phyloP scores from a whole-genome alignment of 257 asterid species.

The Solanum pimpinellifolium region DNA sequence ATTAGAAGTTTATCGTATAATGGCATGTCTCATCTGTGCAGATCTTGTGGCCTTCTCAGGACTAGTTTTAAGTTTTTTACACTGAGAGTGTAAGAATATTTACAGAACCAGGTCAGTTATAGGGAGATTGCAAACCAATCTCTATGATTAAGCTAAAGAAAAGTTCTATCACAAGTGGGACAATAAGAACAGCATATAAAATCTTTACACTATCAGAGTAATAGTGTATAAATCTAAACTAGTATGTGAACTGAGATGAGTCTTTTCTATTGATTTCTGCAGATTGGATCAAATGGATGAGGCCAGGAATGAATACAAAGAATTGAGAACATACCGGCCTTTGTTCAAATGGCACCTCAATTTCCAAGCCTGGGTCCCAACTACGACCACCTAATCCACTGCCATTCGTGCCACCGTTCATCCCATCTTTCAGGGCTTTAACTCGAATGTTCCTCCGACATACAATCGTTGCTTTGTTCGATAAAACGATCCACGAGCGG shows the following conservation, averaged over 20 bases:
- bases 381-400: conserved; percentile 53
- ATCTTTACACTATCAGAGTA: neutral
- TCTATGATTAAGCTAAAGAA: neutral
- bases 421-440: conserved; percentile 66
- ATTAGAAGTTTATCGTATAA: neutral
- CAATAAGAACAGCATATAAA: neutral
- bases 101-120: neutral
- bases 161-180: neutral
- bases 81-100: neutral
- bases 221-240: neutral
- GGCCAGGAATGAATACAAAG: neutral
- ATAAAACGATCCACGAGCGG: conserved; percentile 21
- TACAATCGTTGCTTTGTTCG: conserved; percentile 7
- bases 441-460: conserved; percentile 17
- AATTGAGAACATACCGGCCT: conserved; percentile 52
- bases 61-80: neutral
- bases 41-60: neutral
- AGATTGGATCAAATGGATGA: neutral
- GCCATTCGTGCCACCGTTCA: conserved; percentile 24
- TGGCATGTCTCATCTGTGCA: neutral
- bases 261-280: neutral
- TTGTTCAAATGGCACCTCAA: conserved; percentile 81
- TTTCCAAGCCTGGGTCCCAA: conserved; percentile 83
- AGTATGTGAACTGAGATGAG: neutral
- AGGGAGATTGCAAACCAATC: neutral